phyloP scores from a whole-genome alignment of 1,139 yeast species.

The Lodderomyces orthopsilosis region DNA sequence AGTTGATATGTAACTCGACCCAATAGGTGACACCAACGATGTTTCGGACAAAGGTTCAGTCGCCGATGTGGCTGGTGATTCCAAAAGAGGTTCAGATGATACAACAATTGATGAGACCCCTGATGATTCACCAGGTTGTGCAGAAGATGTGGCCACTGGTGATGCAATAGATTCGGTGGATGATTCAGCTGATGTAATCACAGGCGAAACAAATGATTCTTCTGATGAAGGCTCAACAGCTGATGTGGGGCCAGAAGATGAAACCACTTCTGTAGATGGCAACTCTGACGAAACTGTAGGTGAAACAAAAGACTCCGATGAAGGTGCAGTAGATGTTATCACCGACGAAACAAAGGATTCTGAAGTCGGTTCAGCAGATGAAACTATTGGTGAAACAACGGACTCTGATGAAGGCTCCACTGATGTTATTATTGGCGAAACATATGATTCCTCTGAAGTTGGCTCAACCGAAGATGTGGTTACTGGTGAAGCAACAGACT shows the following conservation, averaged over 20 bases:
- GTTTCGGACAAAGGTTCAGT: background rate
- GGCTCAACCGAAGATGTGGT: slow-evolving; percentile 6
- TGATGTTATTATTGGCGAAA: slow-evolving; percentile 8
- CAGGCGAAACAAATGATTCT: slow-evolving; percentile 2
- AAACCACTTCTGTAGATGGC: background rate
- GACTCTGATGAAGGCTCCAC: background rate
- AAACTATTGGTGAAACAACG: background rate
- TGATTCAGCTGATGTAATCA: slow-evolving; percentile 6
- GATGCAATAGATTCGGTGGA: background rate
- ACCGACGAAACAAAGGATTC: slow-evolving; percentile 4
- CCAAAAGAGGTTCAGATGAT: background rate
- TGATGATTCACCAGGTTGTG: too few relatives aligned
- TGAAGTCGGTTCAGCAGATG: background rate
- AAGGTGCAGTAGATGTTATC: slow-evolving; percentile 3
- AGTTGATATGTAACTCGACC: background rate
- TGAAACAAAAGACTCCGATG: background rate
- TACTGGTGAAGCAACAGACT: slow-evolving; percentile 1
- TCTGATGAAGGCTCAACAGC: slow-evolving; percentile 7
- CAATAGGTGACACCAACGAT: background rate
- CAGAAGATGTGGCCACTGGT: background rate
- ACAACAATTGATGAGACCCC: background rate
- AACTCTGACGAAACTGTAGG: background rate
- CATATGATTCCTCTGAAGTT: background rate
- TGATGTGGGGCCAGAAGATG: background rate
- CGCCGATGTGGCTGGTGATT: background rate